Base-by-base conservation (phyloP, 2,329 filamentous ascomycete species). In the Monilinia vaccinii-corymbosi region DNA sequence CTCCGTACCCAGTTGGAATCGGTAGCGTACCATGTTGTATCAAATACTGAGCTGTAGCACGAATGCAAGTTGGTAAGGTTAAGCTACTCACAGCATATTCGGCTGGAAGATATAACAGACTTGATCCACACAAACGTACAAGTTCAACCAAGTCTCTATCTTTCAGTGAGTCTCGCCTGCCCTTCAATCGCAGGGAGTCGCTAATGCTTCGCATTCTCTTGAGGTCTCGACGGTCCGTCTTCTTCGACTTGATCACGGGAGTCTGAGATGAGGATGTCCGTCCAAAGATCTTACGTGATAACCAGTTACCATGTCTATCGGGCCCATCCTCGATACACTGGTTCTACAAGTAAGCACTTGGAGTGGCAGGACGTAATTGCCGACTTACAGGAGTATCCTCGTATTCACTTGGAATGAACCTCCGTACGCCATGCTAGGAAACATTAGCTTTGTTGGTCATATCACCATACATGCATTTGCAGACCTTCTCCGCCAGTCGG, bases 41-140 rank as follows among this genome's bases (percentile, higher is more conserved):
- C 11, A 88, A 76, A 69, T 83, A 79, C 64, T 87, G 82, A n/a
- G 81, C 83, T 10, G 82, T 84, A 11, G 85, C 85, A 48, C 85
- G 82, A 52, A 88, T 77, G 64, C 85, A 86, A 4, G 85, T 87
- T 10, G 85, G 85, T 34, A 88, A 72, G 21, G 81, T 73, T 31
- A 88, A 72, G 28, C 79, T 78, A 21, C 79, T 76, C 1, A 82
- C 78, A 4, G 83, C 75, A 65, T 85, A 82, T 57, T 84, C 82
- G 3, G 75, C 65, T 0, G 84, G 84, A 10, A 88, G 73, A 65
- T 84, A 81, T 51, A 88, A 73, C 34, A 81, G 72, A 68, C 82
- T 85, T 69, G 82, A 82, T 42, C 85, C 85, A 64, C 83, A 84
- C 34, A 87, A 71, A 13, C 83, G 78, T 21, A 87, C 78, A 65